phyloP scores from a whole-genome alignment of 352 stramenopile species.

The Globisporangium nodosum region DNA sequence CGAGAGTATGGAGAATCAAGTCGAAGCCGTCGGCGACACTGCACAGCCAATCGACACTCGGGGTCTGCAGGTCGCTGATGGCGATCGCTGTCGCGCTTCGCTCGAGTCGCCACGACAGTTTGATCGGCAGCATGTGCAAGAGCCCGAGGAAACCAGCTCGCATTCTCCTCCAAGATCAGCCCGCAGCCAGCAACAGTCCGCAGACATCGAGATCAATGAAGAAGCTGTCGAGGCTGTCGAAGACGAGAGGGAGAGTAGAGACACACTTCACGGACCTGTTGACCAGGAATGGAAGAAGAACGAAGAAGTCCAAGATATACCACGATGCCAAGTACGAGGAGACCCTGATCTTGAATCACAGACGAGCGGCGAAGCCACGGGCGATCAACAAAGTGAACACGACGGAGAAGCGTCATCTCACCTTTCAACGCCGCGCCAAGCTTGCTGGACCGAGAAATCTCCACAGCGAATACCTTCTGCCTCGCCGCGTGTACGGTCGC shows the following conservation, averaged over 20 bases:
- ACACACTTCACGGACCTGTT: too few relatives aligned
- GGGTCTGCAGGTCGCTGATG: neutral
- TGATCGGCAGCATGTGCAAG: neutral
- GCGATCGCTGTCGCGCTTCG: neutral
- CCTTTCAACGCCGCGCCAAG: constrained; percentile 6
- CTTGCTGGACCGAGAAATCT: constrained; percentile 7
- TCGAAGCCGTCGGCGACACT: neutral
- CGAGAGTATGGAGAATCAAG: neutral
- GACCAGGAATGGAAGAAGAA: too few relatives aligned
- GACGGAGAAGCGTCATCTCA: neutral
- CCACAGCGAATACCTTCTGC: neutral
- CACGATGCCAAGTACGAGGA: too few relatives aligned
- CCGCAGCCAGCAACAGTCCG: too few relatives aligned
- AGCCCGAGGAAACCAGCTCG: neutral
- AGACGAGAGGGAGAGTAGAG: too few relatives aligned
- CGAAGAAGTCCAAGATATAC: too few relatives aligned
- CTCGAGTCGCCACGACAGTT: neutral
- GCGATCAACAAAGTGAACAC: neutral
- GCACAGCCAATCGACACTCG: neutral
- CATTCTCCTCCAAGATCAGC: neutral
- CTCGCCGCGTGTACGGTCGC: neutral
- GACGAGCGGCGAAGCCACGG: neutral
- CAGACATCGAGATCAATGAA: too few relatives aligned
- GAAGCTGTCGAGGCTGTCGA: too few relatives aligned
- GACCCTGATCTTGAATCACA: too few relatives aligned